phyloP scores from a whole-genome alignment of 306 rosid species.

The Prunus salicina region DNA sequence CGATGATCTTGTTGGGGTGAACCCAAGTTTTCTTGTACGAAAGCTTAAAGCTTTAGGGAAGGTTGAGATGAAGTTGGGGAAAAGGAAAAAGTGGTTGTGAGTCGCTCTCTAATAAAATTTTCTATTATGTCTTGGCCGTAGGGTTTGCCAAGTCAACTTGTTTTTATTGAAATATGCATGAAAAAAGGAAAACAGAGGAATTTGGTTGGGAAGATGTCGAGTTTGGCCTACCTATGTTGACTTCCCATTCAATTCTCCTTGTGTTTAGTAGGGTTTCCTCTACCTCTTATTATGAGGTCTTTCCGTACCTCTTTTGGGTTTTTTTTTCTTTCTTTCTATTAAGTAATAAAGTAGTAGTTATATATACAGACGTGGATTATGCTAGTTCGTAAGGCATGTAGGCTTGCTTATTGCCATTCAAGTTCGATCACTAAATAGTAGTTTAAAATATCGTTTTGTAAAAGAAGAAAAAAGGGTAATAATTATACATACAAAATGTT shows the following conservation, averaged over 20 bases:
- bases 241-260: constrained; percentile 7
- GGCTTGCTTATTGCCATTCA: too few relatives aligned
- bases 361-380: too few relatives aligned
- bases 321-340: too few relatives aligned
- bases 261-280: too few relatives aligned
- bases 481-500: too few relatives aligned
- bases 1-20: background rate
- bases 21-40: background rate
- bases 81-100: constrained; percentile 13
- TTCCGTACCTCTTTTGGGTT: too few relatives aligned
- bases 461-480: too few relatives aligned
- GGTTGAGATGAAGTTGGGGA: constrained; percentile 17
- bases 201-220: constrained; percentile 21
- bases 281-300: too few relatives aligned
- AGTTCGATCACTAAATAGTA: too few relatives aligned
- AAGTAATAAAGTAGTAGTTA: too few relatives aligned
- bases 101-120: background rate
- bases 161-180: constrained; percentile 1
- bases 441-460: too few relatives aligned
- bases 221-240: constrained; percentile 46
- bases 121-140: background rate
- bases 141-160: background rate
- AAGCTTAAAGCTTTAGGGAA: background rate
- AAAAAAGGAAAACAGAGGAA: background rate
- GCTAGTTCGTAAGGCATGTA: too few relatives aligned